Evolutionary conservation across 2,329 filamentous ascomycete species (phyloP), one percentile per base, ranked within the genome.

Genomic region (Fonsecaea pugnacius): DNA sequence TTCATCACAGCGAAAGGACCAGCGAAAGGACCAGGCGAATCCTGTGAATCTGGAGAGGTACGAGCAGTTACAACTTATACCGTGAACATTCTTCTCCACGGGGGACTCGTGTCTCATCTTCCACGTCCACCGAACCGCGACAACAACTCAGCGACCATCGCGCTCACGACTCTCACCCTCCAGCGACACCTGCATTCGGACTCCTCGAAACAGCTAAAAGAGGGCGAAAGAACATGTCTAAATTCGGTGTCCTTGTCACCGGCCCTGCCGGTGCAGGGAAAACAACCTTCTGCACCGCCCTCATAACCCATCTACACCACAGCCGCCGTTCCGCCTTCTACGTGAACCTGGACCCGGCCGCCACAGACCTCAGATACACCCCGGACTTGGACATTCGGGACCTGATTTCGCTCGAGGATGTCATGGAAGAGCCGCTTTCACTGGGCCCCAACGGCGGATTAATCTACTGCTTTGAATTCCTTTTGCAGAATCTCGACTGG

Each of bases 371-470:
- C 78, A 89, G 89, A 73, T 96, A 96, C 79, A 84, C 91, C 71
- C 95, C 93, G 24, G 93, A 96, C 76, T 87, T 96, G 73, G 93
- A 97, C 78, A 97, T 97, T 83, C 94, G 92, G 77, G 92, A 97
- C 72, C 86, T 97, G 68, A 96, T 97, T 78, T 91, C 90, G 12
- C 87, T 97, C 67, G 90, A 95, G 74, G 93, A 97, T 84, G 93
- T 95, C 71, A 97, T 97, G 93, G 93, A 96, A 73, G 92, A 97
- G 78, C 57, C 57, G n/a, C 88, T 96, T 81, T 87, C 89, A 38
- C 84, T 96, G 10, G 93, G 93, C 4, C 93, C 93, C 65, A 97
- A 97, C 74, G 93, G 93, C 67, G 93, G 92, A 10, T 84, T 97
- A 57, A 94, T 97, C 73, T 96, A 96, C 83, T 97, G 93, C 80